phyloP scores from a whole-genome alignment of 23 red algal species.

The Agarophyton chilense region DNA sequence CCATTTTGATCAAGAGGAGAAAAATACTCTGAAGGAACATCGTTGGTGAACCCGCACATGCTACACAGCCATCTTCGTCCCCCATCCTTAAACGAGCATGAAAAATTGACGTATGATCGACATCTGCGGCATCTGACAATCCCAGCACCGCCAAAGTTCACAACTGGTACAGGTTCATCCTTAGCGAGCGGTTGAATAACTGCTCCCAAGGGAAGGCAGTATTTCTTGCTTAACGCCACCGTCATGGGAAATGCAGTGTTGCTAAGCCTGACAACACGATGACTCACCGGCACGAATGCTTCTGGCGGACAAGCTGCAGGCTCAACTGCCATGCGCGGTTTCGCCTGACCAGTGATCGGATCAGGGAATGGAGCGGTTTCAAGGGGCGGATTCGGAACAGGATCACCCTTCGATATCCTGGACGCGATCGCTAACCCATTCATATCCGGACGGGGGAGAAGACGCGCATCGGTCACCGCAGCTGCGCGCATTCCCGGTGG shows the following conservation, averaged over 20 bases:
- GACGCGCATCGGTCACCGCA: conserved; percentile 29
- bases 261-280: conserved; percentile 56
- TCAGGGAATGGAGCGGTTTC: not conserved
- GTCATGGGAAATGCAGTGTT: conserved; percentile 79
- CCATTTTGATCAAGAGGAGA: conserved; percentile 85
- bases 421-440: conserved; percentile 19
- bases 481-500: conserved; percentile 54
- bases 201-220: conserved; percentile 82
- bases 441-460: conserved; percentile 62
- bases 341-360: conserved; percentile 18
- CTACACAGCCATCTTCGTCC: conserved; percentile 92
- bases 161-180: conserved; percentile 76
- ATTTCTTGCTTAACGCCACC: conserved; percentile 69
- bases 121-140: conserved; percentile 93
- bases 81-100: conserved; percentile 84
- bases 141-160: conserved; percentile 95
- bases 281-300: conserved; percentile 65
- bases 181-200: conserved; percentile 90
- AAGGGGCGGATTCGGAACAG: conserved; percentile 28
- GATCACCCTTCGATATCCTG: conserved; percentile 49
- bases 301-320: conserved; percentile 80
- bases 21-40: conserved; percentile 91
- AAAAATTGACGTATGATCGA: conserved; percentile 92
- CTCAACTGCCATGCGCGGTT: conserved; percentile 16
- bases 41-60: conserved; percentile 88